Percentiles rank a stretch among this genome's conserved stretches.
Evolutionary conservation across 495 filamentous ascomycete genomes (phyloP).

Genomic region (Massariosphaeria phaeospora): DNA sequence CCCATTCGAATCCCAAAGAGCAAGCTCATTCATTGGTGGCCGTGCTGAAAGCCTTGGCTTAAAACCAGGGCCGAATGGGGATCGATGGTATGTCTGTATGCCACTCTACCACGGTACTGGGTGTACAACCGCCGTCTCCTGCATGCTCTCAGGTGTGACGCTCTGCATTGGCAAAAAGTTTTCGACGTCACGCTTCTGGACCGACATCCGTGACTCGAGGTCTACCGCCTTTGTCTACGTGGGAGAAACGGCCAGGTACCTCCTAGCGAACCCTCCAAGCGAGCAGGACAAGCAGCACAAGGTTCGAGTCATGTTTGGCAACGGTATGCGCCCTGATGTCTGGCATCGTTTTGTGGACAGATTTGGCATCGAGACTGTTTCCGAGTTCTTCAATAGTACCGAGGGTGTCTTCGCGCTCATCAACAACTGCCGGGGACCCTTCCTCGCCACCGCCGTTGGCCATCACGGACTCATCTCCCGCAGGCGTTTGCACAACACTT

Average conservation of each 20-base stretch:
- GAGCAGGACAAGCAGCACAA: constrained; percentile 61
- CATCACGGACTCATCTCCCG: constrained; percentile 64
- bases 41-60: constrained; percentile 36
- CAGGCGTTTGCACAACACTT: constrained; percentile 46
- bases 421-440: constrained; percentile 47
- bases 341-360: constrained; percentile 63
- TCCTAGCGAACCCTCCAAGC: constrained; percentile 63
- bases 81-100: constrained; percentile 74
- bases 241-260: constrained; percentile 73
- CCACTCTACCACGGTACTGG: constrained; percentile 78
- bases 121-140: constrained; percentile 50
- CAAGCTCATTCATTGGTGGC: constrained; percentile 32
- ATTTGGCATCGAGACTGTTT: constrained; percentile 36
- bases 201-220: constrained; percentile 61
- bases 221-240: constrained; percentile 75
- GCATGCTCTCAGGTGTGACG: constrained; percentile 54
- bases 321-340: constrained; percentile 72
- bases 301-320: constrained; percentile 66
- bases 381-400: constrained; percentile 44
- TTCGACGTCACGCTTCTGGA: constrained; percentile 67
- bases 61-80: constrained; percentile 44
- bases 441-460: constrained; percentile 59
- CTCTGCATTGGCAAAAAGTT: constrained; percentile 68
- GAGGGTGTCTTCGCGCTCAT: constrained; percentile 38
- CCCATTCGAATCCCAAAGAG: constrained; percentile 47